These are phyloP conservation scores for Umbelopsis sp. DNA, from an alignment of 371 early-diverging fungal genomes.

Conservation along the genomic window DNA sequence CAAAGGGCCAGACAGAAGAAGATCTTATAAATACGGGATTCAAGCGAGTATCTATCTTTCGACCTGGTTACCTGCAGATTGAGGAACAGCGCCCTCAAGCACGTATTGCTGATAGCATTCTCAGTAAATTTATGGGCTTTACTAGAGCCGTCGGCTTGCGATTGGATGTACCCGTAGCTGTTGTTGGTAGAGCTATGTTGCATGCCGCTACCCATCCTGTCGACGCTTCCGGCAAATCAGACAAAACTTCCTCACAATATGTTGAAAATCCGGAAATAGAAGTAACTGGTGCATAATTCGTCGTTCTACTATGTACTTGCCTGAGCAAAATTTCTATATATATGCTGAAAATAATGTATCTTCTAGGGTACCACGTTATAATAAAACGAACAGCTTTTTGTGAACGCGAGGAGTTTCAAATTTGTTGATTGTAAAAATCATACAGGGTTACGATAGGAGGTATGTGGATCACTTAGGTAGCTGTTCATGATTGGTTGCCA, in stretches of 20 bases:
- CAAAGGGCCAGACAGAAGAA: conserved; percentile 80
- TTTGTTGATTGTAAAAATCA: too few relatives aligned
- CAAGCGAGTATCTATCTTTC: conserved; percentile 64
- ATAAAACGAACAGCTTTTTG: too few relatives aligned
- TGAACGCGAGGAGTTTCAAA: too few relatives aligned
- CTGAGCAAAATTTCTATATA: too few relatives aligned
- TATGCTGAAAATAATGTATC: too few relatives aligned
- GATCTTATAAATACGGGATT: conserved; percentile 66
- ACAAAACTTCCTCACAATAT: not conserved
- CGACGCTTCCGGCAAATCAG: not conserved
- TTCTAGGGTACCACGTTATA: too few relatives aligned
- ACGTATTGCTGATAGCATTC: conserved; percentile 26
- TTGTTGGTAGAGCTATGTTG: conserved; percentile 40
- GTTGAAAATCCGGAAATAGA: not conserved
- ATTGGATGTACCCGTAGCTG: conserved; percentile 25
- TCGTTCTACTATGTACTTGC: too few relatives aligned
- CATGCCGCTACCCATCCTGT: conserved; percentile 4
- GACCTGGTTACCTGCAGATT: conserved; percentile 60
- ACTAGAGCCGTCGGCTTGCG: conserved; percentile 26
- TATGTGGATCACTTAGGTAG: too few relatives aligned
- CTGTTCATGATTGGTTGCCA: too few relatives aligned
- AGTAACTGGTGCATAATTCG: not conserved
- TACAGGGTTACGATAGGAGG: too few relatives aligned
- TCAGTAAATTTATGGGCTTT: conserved; percentile 25
- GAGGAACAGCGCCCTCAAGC: conserved; percentile 41